Evolutionary conservation across 495 filamentous ascomycete species (phyloP), one percentile per base, ranked within the genome.

Genomic region (Aspergillus biplanus): DNA sequence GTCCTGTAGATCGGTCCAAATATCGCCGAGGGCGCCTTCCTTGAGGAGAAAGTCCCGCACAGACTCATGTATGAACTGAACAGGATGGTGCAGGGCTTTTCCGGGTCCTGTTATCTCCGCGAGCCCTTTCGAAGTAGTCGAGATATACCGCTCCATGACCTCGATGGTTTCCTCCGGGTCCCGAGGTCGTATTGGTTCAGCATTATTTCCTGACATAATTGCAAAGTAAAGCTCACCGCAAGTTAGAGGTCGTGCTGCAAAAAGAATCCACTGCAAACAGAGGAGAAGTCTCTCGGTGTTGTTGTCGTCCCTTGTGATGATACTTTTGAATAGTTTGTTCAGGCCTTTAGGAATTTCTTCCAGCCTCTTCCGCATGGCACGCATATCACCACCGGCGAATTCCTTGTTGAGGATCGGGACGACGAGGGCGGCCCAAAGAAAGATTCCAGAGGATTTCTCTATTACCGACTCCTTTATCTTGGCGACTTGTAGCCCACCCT

Each of bases 1-100:
- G 0, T n/a, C 15, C 12, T 0, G 39, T 4, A 44, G 44, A 0
- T 73, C 70, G 9, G 69, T 65, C 75, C 69, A 78, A 15, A 82
- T 7, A 27, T 68, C 56, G 7, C 63, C 35, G 0, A 82, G 52
- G 0, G 80, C 79, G 32, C 71, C 64, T n/a, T 75, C 69, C 58
- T 73, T 71, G 1, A 81, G 16, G 33, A 83, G 67, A 39, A 73
- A 80, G 56, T 80, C 75, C 27, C 71, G 62, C 11, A 81, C 80
- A 1, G 80, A 80, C 65, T 81, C 78, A 58, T 83, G 79, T 47
- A 83, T 82, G 62, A 83, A 83, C 56, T 81, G 78, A 33, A 80
- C 73, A 13, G 65, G 58, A 1, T 12, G 44, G 3, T 59, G 56
- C 21, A 27, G 2, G 21, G 21, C 21, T 2, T 27, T 27, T 2